phyloP scores from a whole-genome alignment of 1,284 basidiomycete genomes.

The Exobasidium rhododendri region DNA sequence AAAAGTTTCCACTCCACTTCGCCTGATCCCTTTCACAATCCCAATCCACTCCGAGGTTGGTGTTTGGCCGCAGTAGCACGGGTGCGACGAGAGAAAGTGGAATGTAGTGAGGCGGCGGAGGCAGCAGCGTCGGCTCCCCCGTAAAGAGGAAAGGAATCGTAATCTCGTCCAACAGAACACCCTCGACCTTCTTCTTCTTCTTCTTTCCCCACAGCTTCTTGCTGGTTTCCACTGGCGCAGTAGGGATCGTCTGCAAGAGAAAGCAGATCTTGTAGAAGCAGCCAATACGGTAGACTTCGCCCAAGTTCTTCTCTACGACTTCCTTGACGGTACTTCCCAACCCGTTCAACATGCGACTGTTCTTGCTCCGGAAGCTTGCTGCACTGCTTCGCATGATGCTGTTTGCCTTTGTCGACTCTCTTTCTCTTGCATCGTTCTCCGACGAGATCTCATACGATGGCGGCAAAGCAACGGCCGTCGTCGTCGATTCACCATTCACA shows the following conservation, averaged over 20 bases:
- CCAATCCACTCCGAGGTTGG: slow-evolving; percentile 34
- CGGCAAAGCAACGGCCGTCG: slow-evolving; percentile 39
- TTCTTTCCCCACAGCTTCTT: slow-evolving; percentile 11
- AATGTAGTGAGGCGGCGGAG: slow-evolving; percentile 29
- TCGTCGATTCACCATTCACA: slow-evolving; percentile 40
- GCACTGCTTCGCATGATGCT: not conserved
- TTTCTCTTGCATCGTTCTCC: slow-evolving; percentile 29
- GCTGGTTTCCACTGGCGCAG: not conserved
- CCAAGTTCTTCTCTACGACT: slow-evolving; percentile 34
- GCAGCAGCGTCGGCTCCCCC: slow-evolving; percentile 37
- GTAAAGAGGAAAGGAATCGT: slow-evolving; percentile 45
- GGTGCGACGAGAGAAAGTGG: not conserved
- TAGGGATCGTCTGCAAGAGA: slow-evolving; percentile 20
- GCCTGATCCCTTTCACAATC: slow-evolving; percentile 30
- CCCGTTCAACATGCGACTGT: slow-evolving; percentile 7
- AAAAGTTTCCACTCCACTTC: slow-evolving; percentile 40
- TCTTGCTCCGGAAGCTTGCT: slow-evolving; percentile 10
- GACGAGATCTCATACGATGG: slow-evolving; percentile 47
- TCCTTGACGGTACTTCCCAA: slow-evolving; percentile 10
- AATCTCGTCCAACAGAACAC: slow-evolving; percentile 14
- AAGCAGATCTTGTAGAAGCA: slow-evolving; percentile 46
- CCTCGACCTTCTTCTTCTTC: slow-evolving; percentile 14
- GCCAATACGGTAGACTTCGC: slow-evolving; percentile 42
- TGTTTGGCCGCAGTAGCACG: slow-evolving; percentile 18
- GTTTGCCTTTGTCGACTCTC: slow-evolving; percentile 25